Evolutionary conservation across 495 filamentous ascomycete species (phyloP), one percentile per base, ranked within the genome.

Genomic region (Durotheca rogersii): DNA sequence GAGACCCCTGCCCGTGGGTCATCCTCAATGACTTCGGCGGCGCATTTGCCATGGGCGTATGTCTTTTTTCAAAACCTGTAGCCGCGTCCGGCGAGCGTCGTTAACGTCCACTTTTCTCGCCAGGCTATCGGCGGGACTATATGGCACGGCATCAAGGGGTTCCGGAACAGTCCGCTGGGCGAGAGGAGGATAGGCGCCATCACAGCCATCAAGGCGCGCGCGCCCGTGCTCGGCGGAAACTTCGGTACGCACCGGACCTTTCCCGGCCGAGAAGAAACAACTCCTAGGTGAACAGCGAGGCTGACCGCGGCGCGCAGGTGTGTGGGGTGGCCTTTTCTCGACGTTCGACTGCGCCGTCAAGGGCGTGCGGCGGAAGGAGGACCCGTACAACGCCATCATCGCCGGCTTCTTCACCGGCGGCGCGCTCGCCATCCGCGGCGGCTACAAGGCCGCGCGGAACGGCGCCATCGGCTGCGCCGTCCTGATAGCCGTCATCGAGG

Each of bases 71-170:
- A 34, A 6, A 47, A 10, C 14, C 9, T 18, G 2, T 23, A 7
- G 14, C 27, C 3, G 25, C 19, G 6, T 39, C 18, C 36, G n/a
- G n/a, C n/a, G 40, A 12, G 17, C 20, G 6, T n/a, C 18, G 39
- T 51, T 44, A 35, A 55, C 30, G 2, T 7, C 15, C 18, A 29
- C 7, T 23, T 56, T 53, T 36, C 42, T 1, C 17, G 6, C 18
- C 57, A 89, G 84, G 84, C 85, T 47, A 90, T 98, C 56, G 93
- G 93, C 64, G 93, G 93, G 65, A 84, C 87, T 46, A 83, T 97
- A 67, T 98, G 93, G 93, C 93, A 98, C 72, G 94, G 94, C 61
- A 84, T 98, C 36, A 98, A 98, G 76, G 93, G 92, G 43, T 95
- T 88, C 76, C 73, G 92, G 35, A 95, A 95, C 77, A 81, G 79